These are phyloP conservation scores for Colletotrichum sp. DNA, from an alignment of 2,329 filamentous ascomycete species.

Conservation along the genomic window DNA sequence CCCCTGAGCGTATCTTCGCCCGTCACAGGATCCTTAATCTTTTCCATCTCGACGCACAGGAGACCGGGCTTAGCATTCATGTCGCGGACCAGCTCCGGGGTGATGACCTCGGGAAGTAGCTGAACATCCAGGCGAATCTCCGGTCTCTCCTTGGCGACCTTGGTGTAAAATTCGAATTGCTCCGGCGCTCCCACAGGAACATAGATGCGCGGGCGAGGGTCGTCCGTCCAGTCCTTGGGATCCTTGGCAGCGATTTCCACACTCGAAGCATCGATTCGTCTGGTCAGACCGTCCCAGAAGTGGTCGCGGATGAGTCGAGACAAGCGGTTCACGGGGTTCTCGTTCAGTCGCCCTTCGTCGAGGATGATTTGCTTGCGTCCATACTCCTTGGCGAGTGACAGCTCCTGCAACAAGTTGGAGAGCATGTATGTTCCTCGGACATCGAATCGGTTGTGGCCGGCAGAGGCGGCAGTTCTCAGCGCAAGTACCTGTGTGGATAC, in stretches of 20 bases:
- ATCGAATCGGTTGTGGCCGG: conserved; percentile 86
- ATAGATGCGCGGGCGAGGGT: conserved; percentile 91
- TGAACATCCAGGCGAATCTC: conserved; percentile 89
- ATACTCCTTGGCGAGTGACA: conserved; percentile 90
- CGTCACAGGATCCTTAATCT: conserved; percentile 69
- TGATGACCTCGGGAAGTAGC: conserved; percentile 77
- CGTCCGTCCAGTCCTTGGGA: conserved; percentile 93
- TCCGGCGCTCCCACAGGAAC: conserved; percentile 83
- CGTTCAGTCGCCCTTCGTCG: conserved; percentile 88
- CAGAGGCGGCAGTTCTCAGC: conserved; percentile 83
- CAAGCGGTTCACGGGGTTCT: conserved; percentile 91
- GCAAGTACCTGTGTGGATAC: conserved; percentile 70
- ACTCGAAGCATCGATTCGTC: conserved; percentile 86
- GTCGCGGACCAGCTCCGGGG: conserved; percentile 79
- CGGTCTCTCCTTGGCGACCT: conserved; percentile 78
- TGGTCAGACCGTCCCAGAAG: conserved; percentile 92
- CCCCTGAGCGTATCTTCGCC: conserved; percentile 76
- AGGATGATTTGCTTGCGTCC: conserved; percentile 89
- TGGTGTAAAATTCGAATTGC: conserved; percentile 87
- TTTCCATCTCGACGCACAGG: conserved; percentile 87
- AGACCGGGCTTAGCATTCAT: conserved; percentile 89
- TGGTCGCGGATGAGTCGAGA: conserved; percentile 85
- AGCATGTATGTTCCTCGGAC: conserved; percentile 97
- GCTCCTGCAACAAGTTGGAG: conserved; percentile 93
- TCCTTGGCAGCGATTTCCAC: conserved; percentile 88